phyloP scores from a whole-genome alignment of 1,284 basidiomycete genomes.

The Cutaneotrichosporon cavernicola region DNA sequence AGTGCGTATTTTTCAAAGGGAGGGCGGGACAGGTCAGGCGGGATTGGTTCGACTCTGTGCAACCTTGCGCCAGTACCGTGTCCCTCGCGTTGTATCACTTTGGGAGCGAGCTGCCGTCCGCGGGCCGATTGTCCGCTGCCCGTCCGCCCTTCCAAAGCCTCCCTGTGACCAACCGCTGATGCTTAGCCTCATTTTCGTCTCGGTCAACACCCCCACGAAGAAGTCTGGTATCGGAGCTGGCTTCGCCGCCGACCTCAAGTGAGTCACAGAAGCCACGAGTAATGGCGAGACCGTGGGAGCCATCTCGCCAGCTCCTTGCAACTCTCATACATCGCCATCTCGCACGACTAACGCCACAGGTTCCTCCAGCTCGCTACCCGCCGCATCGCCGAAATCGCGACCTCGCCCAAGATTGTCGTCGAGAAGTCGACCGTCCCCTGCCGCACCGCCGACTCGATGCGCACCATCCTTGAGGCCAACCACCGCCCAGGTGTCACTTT shows the following conservation, averaged over 20 bases:
- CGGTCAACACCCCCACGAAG: slow-evolving; percentile 93
- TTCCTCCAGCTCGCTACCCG: slow-evolving; percentile 96
- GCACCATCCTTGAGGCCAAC: slow-evolving; percentile 97
- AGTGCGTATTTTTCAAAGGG: slow-evolving; percentile 54
- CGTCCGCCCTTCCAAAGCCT: neutral
- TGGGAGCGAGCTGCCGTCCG: neutral
- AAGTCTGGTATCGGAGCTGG: slow-evolving; percentile 96
- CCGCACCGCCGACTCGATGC: slow-evolving; percentile 95
- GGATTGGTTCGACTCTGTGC: neutral
- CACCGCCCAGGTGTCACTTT: slow-evolving; percentile 86
- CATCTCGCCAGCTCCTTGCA: neutral
- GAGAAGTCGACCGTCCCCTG: slow-evolving; percentile 99
- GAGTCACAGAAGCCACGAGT: slow-evolving; percentile 40
- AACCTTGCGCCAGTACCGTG: neutral
- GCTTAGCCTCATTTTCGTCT: slow-evolving; percentile 59
- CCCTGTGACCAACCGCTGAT: slow-evolving; percentile 5
- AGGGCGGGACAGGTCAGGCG: neutral
- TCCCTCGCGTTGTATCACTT: neutral
- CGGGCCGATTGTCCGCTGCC: neutral
- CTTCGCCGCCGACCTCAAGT: slow-evolving; percentile 97
- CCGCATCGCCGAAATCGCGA: slow-evolving; percentile 88
- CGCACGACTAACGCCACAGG: slow-evolving; percentile 55
- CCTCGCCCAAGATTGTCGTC: slow-evolving; percentile 93
- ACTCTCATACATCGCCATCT: slow-evolving; percentile 17
- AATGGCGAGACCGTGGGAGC: neutral